Evolutionary conservation across 2,329 filamentous ascomycete species (phyloP).

Genomic region (Fusarium temperatum): DNA sequence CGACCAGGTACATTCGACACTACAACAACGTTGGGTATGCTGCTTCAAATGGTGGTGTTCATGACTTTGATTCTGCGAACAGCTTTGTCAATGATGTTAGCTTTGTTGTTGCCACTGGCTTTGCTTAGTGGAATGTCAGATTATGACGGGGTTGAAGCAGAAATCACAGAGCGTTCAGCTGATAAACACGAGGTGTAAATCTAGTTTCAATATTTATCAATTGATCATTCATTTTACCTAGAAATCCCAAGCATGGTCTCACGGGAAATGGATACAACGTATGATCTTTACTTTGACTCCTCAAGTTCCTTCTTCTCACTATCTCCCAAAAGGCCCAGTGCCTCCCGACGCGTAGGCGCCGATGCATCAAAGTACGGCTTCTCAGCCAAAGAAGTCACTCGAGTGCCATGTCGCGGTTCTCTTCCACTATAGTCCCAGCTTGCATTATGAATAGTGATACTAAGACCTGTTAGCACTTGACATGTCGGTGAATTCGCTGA

Average conservation of each 20-base stretch:
- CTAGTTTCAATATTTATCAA: background rate
- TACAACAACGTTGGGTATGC: conserved; percentile 1
- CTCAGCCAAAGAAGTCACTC: conserved; percentile 76
- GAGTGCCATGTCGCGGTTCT: conserved; percentile 74
- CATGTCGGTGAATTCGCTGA: accelerated
- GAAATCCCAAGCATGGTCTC: background rate
- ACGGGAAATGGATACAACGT: background rate
- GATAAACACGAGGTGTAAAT: background rate
- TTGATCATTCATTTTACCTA: background rate
- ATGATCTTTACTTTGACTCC: background rate
- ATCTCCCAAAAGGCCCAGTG: conserved; percentile 69
- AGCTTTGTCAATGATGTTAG: conserved; percentile 7
- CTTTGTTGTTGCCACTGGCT: background rate
- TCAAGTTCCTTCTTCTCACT: conserved; percentile 55
- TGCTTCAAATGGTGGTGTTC: conserved; percentile 12
- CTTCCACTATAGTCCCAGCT: conserved; percentile 77
- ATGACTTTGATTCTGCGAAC: conserved; percentile 2
- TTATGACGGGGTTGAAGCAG: background rate
- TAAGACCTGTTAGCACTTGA: background rate
- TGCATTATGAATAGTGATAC: conserved; percentile 78
- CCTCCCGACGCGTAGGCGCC: conserved; percentile 73
- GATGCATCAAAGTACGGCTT: conserved; percentile 72
- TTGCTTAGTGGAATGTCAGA: background rate
- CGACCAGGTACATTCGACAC: conserved; percentile 16
- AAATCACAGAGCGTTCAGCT: background rate